Conservation (phyloP, 805 yeast genomes). For the Candida ulmi region DNA sequence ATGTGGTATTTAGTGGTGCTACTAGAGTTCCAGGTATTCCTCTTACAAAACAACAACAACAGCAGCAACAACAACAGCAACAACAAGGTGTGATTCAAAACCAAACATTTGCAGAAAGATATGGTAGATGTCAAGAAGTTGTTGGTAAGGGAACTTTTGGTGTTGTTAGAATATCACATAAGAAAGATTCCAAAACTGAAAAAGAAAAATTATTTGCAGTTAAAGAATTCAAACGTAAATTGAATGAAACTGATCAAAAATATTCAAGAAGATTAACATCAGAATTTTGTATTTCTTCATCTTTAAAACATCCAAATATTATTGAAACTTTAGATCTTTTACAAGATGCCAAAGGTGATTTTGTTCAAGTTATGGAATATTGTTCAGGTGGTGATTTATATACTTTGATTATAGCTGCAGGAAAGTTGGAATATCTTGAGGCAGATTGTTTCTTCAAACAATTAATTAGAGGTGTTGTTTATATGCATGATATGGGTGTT, state of each 20-base stretch:
- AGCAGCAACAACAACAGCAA: not conserved
- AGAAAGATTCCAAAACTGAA: conserved; percentile 32
- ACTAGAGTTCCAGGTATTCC: conserved; percentile 19
- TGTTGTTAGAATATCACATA: conserved; percentile 84
- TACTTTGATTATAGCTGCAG: conserved; percentile 66
- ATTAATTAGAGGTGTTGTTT: conserved; percentile 72
- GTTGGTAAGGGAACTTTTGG: conserved; percentile 95
- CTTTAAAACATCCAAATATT: conserved; percentile 72
- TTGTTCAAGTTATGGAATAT: conserved; percentile 81
- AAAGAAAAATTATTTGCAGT: conserved; percentile 70
- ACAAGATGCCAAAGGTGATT: conserved; percentile 77
- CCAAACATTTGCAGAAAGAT: conserved; percentile 76
- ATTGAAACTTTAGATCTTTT: conserved; percentile 71
- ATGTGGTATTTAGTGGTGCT: conserved; percentile 30
- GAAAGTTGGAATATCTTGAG: conserved; percentile 75
- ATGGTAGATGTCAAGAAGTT: conserved; percentile 92
- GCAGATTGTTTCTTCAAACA: conserved; percentile 92
- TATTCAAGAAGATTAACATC: conserved; percentile 71
- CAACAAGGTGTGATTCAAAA: conserved; percentile 4
- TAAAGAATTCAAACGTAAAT: conserved; percentile 70
- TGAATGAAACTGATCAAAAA: conserved; percentile 56
- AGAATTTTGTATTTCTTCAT: conserved; percentile 78
- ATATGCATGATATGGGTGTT: conserved; percentile 88
- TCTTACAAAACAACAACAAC: too few species aligned
- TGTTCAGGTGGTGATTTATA: conserved; percentile 81